A percentile compares a stretch with the other conserved stretches of the same genome.
Conservation (phyloP, 2,329 filamentous ascomycete species). For the Pestalotiopsis sp. region DNA sequence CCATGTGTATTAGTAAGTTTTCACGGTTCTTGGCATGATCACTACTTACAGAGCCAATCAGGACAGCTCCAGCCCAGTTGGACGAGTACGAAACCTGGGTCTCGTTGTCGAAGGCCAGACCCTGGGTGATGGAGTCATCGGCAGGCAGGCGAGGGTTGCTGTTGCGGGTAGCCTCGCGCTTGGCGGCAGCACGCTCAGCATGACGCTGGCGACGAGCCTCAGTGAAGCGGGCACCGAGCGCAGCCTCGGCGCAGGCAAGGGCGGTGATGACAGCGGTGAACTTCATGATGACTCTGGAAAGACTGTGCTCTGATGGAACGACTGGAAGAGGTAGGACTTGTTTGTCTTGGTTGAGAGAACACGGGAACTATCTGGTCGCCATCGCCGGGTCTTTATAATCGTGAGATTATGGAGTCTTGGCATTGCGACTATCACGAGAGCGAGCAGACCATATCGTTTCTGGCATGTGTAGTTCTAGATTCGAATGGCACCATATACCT, state of each 20-base stretch:
- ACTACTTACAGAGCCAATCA: constrained; percentile 52
- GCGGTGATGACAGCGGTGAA: constrained; percentile 39
- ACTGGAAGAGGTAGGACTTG: background rate
- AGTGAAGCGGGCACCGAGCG: constrained; percentile 47
- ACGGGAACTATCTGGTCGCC: background rate
- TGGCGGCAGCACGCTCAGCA: background rate
- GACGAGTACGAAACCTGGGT: constrained; percentile 49
- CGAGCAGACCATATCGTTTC: background rate
- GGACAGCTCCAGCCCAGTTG: constrained; percentile 64
- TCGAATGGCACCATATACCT: background rate
- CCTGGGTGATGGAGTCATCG: constrained; percentile 24
- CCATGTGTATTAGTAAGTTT: background rate
- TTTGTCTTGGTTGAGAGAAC: background rate
- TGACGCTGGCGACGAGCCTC: constrained; percentile 31
- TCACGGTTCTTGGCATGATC: background rate
- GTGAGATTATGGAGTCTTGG: background rate
- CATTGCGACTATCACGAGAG: background rate
- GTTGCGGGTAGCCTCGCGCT: background rate
- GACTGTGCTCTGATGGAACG: background rate
- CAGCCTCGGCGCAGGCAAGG: constrained; percentile 41
- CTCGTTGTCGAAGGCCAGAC: constrained; percentile 9
- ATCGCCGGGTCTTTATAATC: background rate
- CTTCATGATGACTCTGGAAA: constrained; percentile 44
- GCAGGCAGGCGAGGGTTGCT: constrained; percentile 23
- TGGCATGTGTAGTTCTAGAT: background rate